phyloP scores from a whole-genome alignment of 345 rosid species.

The Barbarea vulgaris region DNA sequence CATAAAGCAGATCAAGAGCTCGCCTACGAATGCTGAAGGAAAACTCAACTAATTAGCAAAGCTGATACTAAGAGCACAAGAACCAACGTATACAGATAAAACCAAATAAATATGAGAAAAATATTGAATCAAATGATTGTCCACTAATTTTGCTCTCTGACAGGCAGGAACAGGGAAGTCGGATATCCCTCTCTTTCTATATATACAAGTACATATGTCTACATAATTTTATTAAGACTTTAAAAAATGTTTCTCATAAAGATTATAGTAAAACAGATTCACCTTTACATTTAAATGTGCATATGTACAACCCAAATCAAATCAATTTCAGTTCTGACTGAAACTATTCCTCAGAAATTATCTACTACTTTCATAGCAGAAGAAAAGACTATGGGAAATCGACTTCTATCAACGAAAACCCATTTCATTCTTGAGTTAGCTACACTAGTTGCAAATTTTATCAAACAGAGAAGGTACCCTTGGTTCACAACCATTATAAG shows the following conservation, averaged over 20 bases:
- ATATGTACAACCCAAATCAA: background rate
- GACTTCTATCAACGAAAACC: background rate
- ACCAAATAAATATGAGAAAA: background rate
- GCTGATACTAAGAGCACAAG: background rate
- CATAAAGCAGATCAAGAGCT: slow-evolving; percentile 97
- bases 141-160: background rate
- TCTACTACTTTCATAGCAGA: background rate
- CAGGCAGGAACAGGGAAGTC: background rate
- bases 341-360: background rate
- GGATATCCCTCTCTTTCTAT: too few relatives aligned
- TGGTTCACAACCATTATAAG: slow-evolving; percentile 15
- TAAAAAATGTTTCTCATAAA: background rate
- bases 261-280: background rate
- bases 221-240: too few relatives aligned
- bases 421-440: background rate
- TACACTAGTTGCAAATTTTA: background rate
- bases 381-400: background rate
- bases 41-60: slow-evolving; percentile 19
- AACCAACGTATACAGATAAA: slow-evolving; percentile 23
- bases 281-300: background rate
- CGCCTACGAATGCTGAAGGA: slow-evolving; percentile 92
- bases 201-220: too few relatives aligned
- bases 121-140: background rate
- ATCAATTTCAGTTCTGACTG: background rate
- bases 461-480: background rate